Percentiles rank a stretch among this genome's conserved stretches.
Evolutionary conservation across 2,329 filamentous ascomycete genomes (phyloP).

Genomic region (Aspergillus sp.): DNA sequence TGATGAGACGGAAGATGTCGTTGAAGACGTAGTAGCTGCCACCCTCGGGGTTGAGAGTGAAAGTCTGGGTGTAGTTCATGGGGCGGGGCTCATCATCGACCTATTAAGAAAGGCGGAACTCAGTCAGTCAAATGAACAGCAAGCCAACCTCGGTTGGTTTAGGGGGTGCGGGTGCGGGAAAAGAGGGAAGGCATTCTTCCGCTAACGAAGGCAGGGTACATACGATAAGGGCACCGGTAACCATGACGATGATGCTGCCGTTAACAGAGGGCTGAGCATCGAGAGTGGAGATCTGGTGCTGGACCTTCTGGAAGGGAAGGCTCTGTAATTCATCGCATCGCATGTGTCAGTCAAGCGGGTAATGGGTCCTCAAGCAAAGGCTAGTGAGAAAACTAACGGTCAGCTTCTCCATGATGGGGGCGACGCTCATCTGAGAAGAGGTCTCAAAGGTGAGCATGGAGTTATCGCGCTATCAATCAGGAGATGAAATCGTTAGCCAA

Average conservation of each 20-base stretch:
- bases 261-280: slow-evolving; percentile 78
- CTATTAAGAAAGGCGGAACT: slow-evolving; percentile 46
- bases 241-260: slow-evolving; percentile 78
- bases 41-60: slow-evolving; percentile 75
- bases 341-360: background rate
- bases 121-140: background rate
- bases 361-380: background rate
- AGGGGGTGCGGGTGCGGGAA: too few relatives aligned
- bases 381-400: slow-evolving; percentile 56
- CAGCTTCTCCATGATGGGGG: slow-evolving; percentile 76
- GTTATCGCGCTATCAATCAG: slow-evolving; percentile 62
- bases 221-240: slow-evolving; percentile 85
- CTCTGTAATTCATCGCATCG: slow-evolving; percentile 50
- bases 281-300: slow-evolving; percentile 73
- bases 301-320: slow-evolving; percentile 79
- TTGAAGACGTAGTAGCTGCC: slow-evolving; percentile 87
- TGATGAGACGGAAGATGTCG: slow-evolving; percentile 88
- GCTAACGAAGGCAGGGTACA: slow-evolving; percentile 30
- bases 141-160: too few relatives aligned
- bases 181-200: background rate
- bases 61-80: slow-evolving; percentile 88
- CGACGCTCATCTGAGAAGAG: slow-evolving; percentile 63
- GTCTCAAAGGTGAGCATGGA: slow-evolving; percentile 96
- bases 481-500: background rate
- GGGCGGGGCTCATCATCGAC: slow-evolving; percentile 82